Percentiles rank a stretch among this genome's conserved stretches.
Evolutionary conservation across 148 eudicot genomes (phyloP).

Genomic region (Vaccinium macrocarpon): DNA sequence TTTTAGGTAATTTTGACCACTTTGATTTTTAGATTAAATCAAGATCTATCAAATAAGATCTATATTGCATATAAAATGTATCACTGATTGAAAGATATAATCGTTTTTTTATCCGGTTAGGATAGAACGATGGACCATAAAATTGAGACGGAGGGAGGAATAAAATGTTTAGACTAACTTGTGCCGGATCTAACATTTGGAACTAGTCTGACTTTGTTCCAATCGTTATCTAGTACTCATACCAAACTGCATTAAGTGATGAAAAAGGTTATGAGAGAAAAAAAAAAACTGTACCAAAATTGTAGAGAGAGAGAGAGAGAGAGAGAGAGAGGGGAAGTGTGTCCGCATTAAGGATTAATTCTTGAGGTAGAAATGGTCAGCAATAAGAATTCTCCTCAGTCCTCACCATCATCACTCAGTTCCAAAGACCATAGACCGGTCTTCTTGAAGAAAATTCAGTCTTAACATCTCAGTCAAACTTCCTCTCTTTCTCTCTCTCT

Average conservation of each 20-base stretch:
- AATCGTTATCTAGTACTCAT: neutral
- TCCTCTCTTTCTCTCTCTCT: neutral
- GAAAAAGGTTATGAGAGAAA: slow-evolving; percentile 1
- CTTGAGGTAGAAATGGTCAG: slow-evolving; percentile 19
- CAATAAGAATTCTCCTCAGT: slow-evolving; percentile 22
- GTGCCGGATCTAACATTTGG: too few relatives aligned
- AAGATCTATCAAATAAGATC: too few relatives aligned
- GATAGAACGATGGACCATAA: too few relatives aligned
- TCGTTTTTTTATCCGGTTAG: too few relatives aligned
- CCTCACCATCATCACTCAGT: neutral
- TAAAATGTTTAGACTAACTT: too few relatives aligned
- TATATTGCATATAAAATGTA: too few relatives aligned
- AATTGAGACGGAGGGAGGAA: too few relatives aligned
- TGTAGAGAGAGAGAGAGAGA: neutral
- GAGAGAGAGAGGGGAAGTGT: neutral
- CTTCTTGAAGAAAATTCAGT: slow-evolving; percentile 9
- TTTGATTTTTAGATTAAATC: too few relatives aligned
- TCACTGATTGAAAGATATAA: too few relatives aligned
- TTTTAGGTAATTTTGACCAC: too few relatives aligned
- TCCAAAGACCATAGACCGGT: slow-evolving; percentile 32
- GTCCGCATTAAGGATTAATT: neutral
- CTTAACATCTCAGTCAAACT: slow-evolving; percentile 18
- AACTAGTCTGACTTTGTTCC: too few relatives aligned
- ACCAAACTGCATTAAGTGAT: neutral
- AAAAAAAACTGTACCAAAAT: neutral